Evolutionary conservation across 768 basidiomycete species (phyloP).

Genomic region (Galerina sulciceps): DNA sequence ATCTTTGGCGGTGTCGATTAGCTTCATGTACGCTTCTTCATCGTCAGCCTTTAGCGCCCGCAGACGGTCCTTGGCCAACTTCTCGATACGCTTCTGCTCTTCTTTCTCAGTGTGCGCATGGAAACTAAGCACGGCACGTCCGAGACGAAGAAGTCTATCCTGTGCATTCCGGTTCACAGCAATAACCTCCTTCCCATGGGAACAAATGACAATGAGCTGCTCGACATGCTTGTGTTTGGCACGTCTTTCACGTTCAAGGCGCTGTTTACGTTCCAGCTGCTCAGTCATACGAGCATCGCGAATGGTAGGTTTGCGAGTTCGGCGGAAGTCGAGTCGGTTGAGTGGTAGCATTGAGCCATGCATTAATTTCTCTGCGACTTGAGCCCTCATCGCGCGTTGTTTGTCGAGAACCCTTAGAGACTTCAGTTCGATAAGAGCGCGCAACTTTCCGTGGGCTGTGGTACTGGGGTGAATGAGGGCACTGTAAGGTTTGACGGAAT

Average conservation of each 20-base stretch:
- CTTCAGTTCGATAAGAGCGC: constrained; percentile 93
- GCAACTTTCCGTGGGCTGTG: constrained; percentile 81
- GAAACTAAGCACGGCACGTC: constrained; percentile 80
- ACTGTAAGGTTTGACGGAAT: constrained; percentile 32
- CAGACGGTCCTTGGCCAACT: constrained; percentile 96
- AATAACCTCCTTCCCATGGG: constrained; percentile 79
- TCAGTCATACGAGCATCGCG: constrained; percentile 92
- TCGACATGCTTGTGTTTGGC: constrained; percentile 97
- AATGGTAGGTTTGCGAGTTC: constrained; percentile 81
- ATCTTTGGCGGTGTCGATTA: constrained; percentile 98
- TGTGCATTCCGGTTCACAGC: constrained; percentile 67
- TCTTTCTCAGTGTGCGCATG: constrained; percentile 95
- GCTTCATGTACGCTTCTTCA: constrained; percentile 99
- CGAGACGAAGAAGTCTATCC: constrained; percentile 72
- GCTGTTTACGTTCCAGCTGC: constrained; percentile 87
- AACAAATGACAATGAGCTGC: constrained; percentile 84
- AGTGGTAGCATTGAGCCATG: constrained; percentile 89
- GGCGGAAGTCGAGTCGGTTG: constrained; percentile 91
- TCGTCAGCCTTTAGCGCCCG: constrained; percentile 97
- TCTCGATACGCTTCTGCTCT: constrained; percentile 95
- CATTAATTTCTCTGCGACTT: constrained; percentile 84
- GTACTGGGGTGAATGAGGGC: constrained; percentile 58
- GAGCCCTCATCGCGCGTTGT: constrained; percentile 85
- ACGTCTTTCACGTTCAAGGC: constrained; percentile 88
- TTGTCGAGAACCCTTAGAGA: constrained; percentile 87